Conservation (phyloP, 495 filamentous ascomycete genomes). For the Penicillium lividum region DNA sequence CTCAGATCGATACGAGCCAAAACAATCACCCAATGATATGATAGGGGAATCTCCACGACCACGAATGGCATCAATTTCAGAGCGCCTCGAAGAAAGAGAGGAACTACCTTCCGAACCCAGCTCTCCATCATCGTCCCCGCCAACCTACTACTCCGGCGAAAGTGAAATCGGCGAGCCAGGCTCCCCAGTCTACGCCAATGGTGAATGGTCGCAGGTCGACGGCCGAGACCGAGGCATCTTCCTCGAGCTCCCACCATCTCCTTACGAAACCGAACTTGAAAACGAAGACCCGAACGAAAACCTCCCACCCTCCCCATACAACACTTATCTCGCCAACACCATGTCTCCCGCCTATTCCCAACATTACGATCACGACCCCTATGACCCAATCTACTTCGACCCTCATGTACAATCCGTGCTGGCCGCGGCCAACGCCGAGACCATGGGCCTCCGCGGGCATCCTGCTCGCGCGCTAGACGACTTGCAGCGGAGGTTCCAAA, state of each 20-base stretch:
- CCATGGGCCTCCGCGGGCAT: conserved; percentile 27
- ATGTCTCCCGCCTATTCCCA: conserved; percentile 17
- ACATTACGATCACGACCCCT: conserved; percentile 18
- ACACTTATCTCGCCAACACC: conserved; percentile 24
- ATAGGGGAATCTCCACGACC: conserved; percentile 22
- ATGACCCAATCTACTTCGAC: conserved; percentile 27
- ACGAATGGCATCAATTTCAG: conserved; percentile 34
- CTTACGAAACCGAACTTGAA: background rate
- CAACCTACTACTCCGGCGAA: conserved; percentile 25
- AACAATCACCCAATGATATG: conserved; percentile 17
- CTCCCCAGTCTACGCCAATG: conserved; percentile 36
- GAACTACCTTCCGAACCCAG: conserved; percentile 10
- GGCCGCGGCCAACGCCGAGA: conserved; percentile 32
- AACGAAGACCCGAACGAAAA: background rate
- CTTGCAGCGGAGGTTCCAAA: conserved; percentile 26
- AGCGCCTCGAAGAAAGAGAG: conserved; percentile 25
- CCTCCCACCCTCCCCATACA: conserved; percentile 8
- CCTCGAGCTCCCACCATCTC: conserved; percentile 13
- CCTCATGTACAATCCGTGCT: conserved; percentile 33
- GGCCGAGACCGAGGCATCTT: conserved; percentile 30
- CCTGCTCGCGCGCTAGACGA: conserved; percentile 26
- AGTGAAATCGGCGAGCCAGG: conserved; percentile 43
- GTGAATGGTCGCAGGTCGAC: conserved; percentile 29
- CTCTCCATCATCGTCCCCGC: conserved; percentile 25
- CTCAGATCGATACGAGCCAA: conserved; percentile 12